Conservation (phyloP, 106 monocot species). For the Gastrodia elata region DNA sequence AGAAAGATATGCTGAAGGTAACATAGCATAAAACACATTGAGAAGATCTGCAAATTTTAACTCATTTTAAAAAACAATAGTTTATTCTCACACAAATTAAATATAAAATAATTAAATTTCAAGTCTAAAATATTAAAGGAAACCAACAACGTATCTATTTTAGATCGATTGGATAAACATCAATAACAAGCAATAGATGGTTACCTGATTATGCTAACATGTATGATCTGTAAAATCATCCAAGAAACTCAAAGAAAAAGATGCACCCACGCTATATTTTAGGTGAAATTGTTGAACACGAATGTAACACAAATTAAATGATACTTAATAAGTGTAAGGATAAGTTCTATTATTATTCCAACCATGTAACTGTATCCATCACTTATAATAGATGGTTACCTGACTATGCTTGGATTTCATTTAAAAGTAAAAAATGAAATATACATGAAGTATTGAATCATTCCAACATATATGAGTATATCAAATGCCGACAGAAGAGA, state of each 20-base stretch:
- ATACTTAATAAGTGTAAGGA: slow-evolving; percentile 19
- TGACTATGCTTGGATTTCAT: slow-evolving; percentile 21
- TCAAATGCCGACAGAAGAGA: slow-evolving; percentile 19
- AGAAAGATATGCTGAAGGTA: not conserved
- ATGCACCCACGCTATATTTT: not conserved
- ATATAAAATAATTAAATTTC: too few species aligned
- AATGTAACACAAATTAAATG: slow-evolving; percentile 21
- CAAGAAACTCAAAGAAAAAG: too few species aligned
- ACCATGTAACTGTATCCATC: slow-evolving; percentile 34
- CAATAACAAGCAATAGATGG: too few species aligned
- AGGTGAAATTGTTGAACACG: slow-evolving; percentile 15
- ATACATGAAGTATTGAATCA: not conserved
- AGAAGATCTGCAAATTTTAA: too few species aligned
- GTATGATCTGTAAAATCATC: too few species aligned
- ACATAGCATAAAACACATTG: too few species aligned
- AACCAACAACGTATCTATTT: too few species aligned
- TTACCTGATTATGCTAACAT: too few species aligned
- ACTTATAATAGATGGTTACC: slow-evolving; percentile 11
- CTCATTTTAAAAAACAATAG: too few species aligned
- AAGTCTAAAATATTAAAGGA: too few species aligned
- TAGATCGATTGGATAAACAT: too few species aligned
- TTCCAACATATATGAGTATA: not conserved
- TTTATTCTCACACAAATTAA: too few species aligned
- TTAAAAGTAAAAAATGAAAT: not conserved
- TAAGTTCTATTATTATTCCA: slow-evolving; percentile 23